A percentile compares a stretch with the other conserved stretches of the same genome.
Conservation (phyloP, 805 yeast species). For the Cyberlindnera xishuangbannaensis region DNA sequence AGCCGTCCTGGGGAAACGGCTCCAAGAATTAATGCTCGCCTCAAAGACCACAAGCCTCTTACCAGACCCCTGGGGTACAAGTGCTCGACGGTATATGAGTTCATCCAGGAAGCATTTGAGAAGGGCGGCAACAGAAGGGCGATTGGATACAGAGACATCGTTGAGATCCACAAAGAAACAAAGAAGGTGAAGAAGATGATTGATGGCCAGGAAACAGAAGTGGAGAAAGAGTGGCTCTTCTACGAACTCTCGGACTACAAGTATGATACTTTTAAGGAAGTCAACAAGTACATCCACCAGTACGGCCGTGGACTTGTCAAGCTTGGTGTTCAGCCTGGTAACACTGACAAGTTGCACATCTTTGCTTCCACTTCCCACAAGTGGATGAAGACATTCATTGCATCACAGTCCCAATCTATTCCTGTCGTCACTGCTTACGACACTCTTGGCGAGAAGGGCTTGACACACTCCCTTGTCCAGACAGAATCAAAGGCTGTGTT, state of each 20-base stretch:
- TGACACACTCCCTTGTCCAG: conserved; percentile 78
- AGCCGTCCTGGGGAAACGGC: conserved; percentile 76
- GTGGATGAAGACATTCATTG: conserved; percentile 88
- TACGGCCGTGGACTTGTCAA: conserved; percentile 73
- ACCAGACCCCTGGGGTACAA: conserved; percentile 58
- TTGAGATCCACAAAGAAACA: conserved; percentile 69
- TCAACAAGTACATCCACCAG: conserved; percentile 41
- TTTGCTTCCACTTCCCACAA: conserved; percentile 83
- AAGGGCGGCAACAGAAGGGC: conserved; percentile 48
- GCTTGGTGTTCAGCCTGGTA: conserved; percentile 62
- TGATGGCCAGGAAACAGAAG: conserved; percentile 66
- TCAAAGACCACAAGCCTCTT: conserved; percentile 40
- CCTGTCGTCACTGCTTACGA: conserved; percentile 96
- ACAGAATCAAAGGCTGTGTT: conserved; percentile 75
- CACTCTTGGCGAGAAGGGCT: conserved; percentile 84
- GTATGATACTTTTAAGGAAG: conserved; percentile 55
- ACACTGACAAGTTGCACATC: conserved; percentile 64
- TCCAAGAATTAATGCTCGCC: conserved; percentile 61
- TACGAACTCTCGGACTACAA: conserved; percentile 75
- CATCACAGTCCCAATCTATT: conserved; percentile 69
- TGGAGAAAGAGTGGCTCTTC: conserved; percentile 83
- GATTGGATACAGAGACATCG: conserved; percentile 75
- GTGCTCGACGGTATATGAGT: conserved; percentile 67
- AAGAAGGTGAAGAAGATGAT: conserved; percentile 69
- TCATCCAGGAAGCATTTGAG: conserved; percentile 53